Evolutionary conservation across 2,329 filamentous ascomycete species (phyloP).

Genomic region (Claviceps digitariae): DNA sequence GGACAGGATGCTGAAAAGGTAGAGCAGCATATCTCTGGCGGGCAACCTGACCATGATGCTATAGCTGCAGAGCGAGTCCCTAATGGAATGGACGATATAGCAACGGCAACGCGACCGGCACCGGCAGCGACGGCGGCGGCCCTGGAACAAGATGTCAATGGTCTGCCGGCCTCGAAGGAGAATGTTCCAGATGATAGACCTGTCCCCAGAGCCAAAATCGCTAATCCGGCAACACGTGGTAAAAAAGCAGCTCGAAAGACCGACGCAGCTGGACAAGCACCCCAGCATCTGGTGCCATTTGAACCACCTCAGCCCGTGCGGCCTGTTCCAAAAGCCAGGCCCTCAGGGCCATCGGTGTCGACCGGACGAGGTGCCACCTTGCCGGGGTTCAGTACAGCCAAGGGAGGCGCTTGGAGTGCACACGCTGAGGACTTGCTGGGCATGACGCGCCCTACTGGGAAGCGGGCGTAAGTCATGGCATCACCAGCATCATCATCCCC

Average conservation of each 20-base stretch:
- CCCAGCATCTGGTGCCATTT: slow-evolving; percentile 27
- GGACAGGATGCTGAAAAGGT: neutral
- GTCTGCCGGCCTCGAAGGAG: neutral
- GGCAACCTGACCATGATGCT: neutral
- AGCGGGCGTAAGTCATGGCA: slow-evolving; percentile 4
- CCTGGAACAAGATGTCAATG: neutral
- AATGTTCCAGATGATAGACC: neutral
- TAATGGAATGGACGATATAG: neutral
- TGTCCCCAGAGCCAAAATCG: slow-evolving; percentile 13
- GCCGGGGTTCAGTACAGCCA: slow-evolving; percentile 33
- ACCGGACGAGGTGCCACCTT: slow-evolving; percentile 12
- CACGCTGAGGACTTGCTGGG: slow-evolving; percentile 56
- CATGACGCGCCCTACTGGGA: slow-evolving; percentile 36
- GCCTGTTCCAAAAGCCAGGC: neutral
- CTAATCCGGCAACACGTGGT: slow-evolving; percentile 38
- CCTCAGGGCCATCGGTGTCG: neutral
- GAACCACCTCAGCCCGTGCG: slow-evolving; percentile 14
- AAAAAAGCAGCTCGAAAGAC: slow-evolving; percentile 38
- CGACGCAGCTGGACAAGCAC: slow-evolving; percentile 35
- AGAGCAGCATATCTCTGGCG: neutral
- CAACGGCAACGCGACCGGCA: neutral
- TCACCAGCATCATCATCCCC: neutral
- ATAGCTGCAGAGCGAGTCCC: neutral
- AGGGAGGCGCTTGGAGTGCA: slow-evolving; percentile 53
- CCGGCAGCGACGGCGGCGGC: neutral